Evolutionary conservation across 2,329 filamentous ascomycete genomes (phyloP), one percentile per base, ranked within the genome.

Genomic region (Trichoderma semiorbis): DNA sequence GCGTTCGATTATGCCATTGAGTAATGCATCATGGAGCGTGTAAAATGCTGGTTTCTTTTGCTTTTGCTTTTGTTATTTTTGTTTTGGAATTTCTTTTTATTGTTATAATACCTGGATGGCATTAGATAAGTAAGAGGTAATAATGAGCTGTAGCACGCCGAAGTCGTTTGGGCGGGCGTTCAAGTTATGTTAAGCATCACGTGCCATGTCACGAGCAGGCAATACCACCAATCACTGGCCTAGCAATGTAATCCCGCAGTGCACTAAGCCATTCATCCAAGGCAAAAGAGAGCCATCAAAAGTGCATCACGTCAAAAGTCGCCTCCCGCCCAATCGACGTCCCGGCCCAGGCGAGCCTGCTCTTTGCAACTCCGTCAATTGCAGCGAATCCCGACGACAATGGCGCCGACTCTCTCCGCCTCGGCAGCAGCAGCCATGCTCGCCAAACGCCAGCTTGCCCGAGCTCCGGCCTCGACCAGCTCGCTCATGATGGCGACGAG

Each of bases 201-300:
- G 79, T 81, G 79, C 60, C 0, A 28, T 0, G 14, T 76, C 79
- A 81, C 79, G 79, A 53, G 78, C 16, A 0, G 0, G 0, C 32
- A 18, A 6, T 12, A 7, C 74, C 71, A 64, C 81, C 81, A 83
- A 83, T 83, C 80, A 83, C 58, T 63, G 67, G 73, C 74, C 78
- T 28, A 78, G 75, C 76, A 79, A 79, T 83, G 82, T 83, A 82
- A 83, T 83, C 81, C 77, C 77, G 79, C 78, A 74, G 76, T 77
- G 75, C 75, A 70, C 70, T 69, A 71, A 28, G 50, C 50, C 50
- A 39, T 53, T 72, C 55, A 60, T n/a, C 66, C 24, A 67, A 60
- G 63, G 65, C 30, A 60, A 68, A 62, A 66, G 50, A 65, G 50
- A 63, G 64, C 65, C 65, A 34, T 60, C 70, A 69, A 66, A 73